Evolutionary conservation across 106 monocot species (phyloP).

Genomic region (Platanthera guangdongensis): DNA sequence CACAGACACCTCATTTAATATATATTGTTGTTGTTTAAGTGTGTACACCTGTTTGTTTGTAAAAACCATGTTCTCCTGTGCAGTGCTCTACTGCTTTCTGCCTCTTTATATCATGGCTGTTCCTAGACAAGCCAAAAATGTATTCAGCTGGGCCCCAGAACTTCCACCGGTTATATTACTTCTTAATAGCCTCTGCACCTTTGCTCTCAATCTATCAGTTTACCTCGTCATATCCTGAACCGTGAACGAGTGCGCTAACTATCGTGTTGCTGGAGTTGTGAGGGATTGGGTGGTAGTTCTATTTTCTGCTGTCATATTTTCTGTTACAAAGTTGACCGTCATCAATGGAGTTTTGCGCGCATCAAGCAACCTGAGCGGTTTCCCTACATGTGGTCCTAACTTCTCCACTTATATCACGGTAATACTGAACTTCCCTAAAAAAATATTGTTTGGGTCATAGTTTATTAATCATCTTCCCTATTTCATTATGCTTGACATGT

Average conservation of each 20-base stretch:
- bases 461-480: too few species aligned
- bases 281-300: constrained; percentile 95
- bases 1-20: too few species aligned
- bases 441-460: too few species aligned
- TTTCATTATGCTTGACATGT: too few species aligned
- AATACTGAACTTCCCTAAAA: too few species aligned
- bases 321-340: constrained; percentile 68
- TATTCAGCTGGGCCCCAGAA: constrained; percentile 62
- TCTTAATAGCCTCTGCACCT: constrained; percentile 87
- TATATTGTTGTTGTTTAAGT: too few species aligned
- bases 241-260: constrained; percentile 84
- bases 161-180: constrained; percentile 52
- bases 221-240: constrained; percentile 89
- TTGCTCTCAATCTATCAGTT: constrained; percentile 87
- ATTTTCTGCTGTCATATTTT: constrained; percentile 61
- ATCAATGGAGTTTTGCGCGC: constrained; percentile 24
- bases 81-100: constrained; percentile 54
- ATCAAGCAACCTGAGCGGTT: too few species aligned
- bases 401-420: too few species aligned
- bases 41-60: background rate
- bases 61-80: constrained; percentile 10
- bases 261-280: constrained; percentile 97
- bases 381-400: too few species aligned
- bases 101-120: constrained; percentile 87
- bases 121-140: constrained; percentile 95